Conservation (phyloP, 140 eudicot species). For the Erigeron philadelphicus region DNA sequence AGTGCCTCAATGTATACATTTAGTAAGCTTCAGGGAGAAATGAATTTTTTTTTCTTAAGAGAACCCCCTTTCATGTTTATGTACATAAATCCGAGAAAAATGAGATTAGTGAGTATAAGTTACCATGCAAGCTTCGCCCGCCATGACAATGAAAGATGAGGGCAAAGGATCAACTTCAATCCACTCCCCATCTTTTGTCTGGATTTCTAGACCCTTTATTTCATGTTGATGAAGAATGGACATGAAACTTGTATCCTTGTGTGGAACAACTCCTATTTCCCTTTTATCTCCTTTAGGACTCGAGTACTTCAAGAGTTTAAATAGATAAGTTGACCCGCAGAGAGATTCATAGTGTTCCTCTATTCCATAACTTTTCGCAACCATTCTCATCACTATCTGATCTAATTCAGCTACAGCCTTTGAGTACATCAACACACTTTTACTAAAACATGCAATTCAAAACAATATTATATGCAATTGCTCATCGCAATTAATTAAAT, state of each 20-base stretch:
- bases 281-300: conserved; percentile 27
- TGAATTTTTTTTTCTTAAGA: too few relatives aligned
- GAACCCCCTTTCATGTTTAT: too few relatives aligned
- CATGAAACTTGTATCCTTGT: conserved; percentile 45
- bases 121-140: conserved; percentile 50
- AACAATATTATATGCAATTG: not conserved
- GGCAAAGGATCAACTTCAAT: conserved; percentile 40
- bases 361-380: conserved; percentile 39
- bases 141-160: conserved; percentile 40
- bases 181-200: conserved; percentile 40
- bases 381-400: conserved; percentile 44
- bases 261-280: conserved; percentile 39
- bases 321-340: conserved; percentile 35
- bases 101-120: too few relatives aligned
- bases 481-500: not conserved
- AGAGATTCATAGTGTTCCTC: conserved; percentile 32
- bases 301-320: conserved; percentile 35
- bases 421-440: conserved; percentile 27
- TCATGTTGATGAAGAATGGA: conserved; percentile 46
- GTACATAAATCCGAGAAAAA: too few relatives aligned
- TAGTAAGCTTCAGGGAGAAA: too few relatives aligned
- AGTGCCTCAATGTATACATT: too few relatives aligned
- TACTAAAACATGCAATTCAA: conserved; percentile 23
- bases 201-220: conserved; percentile 44
- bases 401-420: conserved; percentile 37